Evolutionary conservation across 164 flowering plant genomes (phyloP), one percentile per base, ranked within the genome.

Genomic region (Tetrastigma voinierianum): DNA sequence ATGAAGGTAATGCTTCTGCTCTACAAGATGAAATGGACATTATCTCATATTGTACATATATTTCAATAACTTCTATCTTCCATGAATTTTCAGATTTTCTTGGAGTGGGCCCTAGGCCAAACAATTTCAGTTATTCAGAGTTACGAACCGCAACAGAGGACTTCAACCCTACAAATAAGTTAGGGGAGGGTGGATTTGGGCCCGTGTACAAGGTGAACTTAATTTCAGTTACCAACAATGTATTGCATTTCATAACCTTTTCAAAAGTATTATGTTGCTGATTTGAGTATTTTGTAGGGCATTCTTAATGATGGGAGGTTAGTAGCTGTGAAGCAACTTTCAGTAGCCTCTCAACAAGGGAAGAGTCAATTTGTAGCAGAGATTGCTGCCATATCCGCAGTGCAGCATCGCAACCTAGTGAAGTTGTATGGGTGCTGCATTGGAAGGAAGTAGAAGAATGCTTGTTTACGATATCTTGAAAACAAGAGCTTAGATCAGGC

Each of bases 321-420:
- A 51, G n/a, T 69, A 17, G 75, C 74, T 23, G 69, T 40, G 18
- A 77, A 77, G 59, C 74, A 70, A 54, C 62, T 76, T n/a, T 71
- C 79, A 40, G 64, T 61, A 16, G 67, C 56, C 21, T 76, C 79
- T 11, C 72, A 18, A 25, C 75, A 76, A 54, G 75, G 75, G 2
- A 72, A 76, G 67, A 55, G 64, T 20, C 75, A 76, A 24, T 76
- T 76, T 65, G 12, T 71, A 24, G 25, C 75, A 10, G 79, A 76
- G 63, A 68, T 76, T 43, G 79, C 70, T 3, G 66, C 67, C 1
- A 76, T 71, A 46, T 76, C 79, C 47, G 69, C 61, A 10, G 78
- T 78, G 51, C 78, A 74, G 44, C 81, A 78, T 47, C 78, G 78
- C 10, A 78, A 78, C 67, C 78, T 78, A 16, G 81, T 74, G 21